Percentiles rank a stretch among this genome's conserved stretches.
These are phyloP conservation scores for Austroboletus niveus DNA, from an alignment of 1,284 basidiomycete species.

Conservation along the genomic window DNA sequence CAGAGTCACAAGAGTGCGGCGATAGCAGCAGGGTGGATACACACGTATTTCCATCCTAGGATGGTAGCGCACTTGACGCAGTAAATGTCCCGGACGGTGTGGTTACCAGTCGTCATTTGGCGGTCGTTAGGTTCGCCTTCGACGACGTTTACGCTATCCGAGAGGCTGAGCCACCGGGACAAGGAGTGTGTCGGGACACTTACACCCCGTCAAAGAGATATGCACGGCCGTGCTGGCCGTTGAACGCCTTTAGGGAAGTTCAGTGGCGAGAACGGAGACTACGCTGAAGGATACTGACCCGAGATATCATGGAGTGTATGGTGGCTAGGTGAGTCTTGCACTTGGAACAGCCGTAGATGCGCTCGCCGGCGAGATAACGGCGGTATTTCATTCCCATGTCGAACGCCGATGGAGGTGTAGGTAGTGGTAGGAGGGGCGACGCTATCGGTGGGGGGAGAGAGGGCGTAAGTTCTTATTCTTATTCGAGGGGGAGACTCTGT, in stretches of 20 bases:
- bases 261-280: conserved; percentile 10
- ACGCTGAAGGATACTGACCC: conserved; percentile 51
- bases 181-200: conserved; percentile 35
- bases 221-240: conserved; percentile 92
- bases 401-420: neutral
- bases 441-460: too few relatives aligned
- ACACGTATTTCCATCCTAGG: conserved; percentile 97
- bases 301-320: conserved; percentile 88
- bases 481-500: neutral
- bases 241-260: conserved; percentile 67
- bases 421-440: neutral
- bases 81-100: conserved; percentile 93
- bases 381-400: conserved; percentile 87
- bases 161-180: conserved; percentile 9
- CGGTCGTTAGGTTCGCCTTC: conserved; percentile 89
- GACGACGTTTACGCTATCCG: conserved; percentile 79
- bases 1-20: neutral
- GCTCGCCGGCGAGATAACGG: conserved; percentile 82
- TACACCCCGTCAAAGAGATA: conserved; percentile 92
- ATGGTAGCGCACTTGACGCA: conserved; percentile 85
- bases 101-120: conserved; percentile 95
- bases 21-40: conserved; percentile 1
- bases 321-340: conserved; percentile 95
- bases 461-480: too few relatives aligned
- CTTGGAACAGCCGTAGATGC: conserved; percentile 87